Evolutionary conservation across 495 filamentous ascomycete species (phyloP).

Genomic region (Penicillium crystallinum): DNA sequence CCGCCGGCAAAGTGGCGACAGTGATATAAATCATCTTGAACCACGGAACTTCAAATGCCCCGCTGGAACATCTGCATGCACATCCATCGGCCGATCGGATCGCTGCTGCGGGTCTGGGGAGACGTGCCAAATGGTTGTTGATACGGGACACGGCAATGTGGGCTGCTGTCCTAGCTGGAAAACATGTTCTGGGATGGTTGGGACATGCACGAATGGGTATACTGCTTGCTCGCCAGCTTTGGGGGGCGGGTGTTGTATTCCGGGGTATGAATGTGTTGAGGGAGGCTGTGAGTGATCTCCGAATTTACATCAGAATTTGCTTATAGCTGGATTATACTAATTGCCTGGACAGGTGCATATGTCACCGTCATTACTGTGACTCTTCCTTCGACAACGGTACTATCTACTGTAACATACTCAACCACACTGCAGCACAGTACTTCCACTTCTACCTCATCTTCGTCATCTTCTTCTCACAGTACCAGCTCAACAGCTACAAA

Average conservation of each 20-base stretch:
- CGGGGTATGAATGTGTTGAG: conserved; percentile 70
- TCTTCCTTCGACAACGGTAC: conserved; percentile 37
- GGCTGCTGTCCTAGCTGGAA: conserved; percentile 79
- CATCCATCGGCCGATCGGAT: conserved; percentile 62
- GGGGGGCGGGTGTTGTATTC: conserved; percentile 86
- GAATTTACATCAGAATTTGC: neutral
- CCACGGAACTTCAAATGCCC: conserved; percentile 69
- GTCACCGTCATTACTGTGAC: conserved; percentile 46
- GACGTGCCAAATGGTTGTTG: conserved; percentile 64
- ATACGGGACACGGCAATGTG: conserved; percentile 69
- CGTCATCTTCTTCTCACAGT: neutral
- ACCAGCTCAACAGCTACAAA: conserved; percentile 14
- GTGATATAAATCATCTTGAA: conserved; percentile 2
- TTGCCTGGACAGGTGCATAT: conserved; percentile 30
- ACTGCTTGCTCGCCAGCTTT: conserved; percentile 59
- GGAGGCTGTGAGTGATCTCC: conserved; percentile 64
- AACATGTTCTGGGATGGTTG: conserved; percentile 61
- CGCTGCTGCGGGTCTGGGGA: conserved; percentile 69
- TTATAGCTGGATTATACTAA: neutral
- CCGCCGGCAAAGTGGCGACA: no score
- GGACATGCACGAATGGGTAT: conserved; percentile 58
- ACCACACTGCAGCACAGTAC: conserved; percentile 27
- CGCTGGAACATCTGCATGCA: conserved; percentile 59
- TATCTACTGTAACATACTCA: conserved; percentile 38
- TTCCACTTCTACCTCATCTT: conserved; percentile 19